Conservation (phyloP, 495 filamentous ascomycete species). For the Penicillium coffeae region DNA sequence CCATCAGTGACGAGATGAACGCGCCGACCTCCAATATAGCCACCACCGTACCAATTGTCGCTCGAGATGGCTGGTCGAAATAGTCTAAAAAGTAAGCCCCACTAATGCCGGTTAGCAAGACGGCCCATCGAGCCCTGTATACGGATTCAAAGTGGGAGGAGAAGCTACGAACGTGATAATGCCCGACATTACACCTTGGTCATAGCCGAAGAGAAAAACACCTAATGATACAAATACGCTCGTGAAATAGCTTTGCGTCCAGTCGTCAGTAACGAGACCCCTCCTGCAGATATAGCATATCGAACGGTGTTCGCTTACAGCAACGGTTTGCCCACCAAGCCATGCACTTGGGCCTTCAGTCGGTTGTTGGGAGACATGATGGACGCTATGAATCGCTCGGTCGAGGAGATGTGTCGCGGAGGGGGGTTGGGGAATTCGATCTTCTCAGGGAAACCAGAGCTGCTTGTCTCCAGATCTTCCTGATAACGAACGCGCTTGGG, state of each 20-base stretch:
- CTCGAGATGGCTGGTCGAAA: constrained; percentile 79
- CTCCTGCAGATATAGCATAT: not conserved
- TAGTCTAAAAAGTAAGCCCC: constrained; percentile 84
- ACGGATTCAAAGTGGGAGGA: not conserved
- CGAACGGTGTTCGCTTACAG: constrained; percentile 56
- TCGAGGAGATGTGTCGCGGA: constrained; percentile 56
- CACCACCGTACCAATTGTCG: constrained; percentile 91
- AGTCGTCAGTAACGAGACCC: constrained; percentile 29
- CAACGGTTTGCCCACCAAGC: constrained; percentile 91
- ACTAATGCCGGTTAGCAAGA: constrained; percentile 42
- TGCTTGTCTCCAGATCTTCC: constrained; percentile 40
- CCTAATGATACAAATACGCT: constrained; percentile 97
- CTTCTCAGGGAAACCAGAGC: constrained; percentile 63
- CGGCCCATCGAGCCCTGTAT: not conserved
- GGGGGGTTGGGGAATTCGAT: constrained; percentile 74
- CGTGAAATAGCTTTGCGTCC: constrained; percentile 75
- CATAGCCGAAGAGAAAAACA: constrained; percentile 97
- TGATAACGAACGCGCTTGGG: constrained; percentile 53
- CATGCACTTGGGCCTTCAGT: constrained; percentile 67
- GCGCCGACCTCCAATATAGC: constrained; percentile 94
- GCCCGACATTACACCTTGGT: constrained; percentile 98
- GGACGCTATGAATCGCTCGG: constrained; percentile 64
- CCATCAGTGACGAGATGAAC: constrained; percentile 82
- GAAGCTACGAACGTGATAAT: constrained; percentile 80
- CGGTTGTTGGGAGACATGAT: constrained; percentile 80